Conservation (phyloP, 2,329 filamentous ascomycete genomes). For the Aureobasidium sp. region DNA sequence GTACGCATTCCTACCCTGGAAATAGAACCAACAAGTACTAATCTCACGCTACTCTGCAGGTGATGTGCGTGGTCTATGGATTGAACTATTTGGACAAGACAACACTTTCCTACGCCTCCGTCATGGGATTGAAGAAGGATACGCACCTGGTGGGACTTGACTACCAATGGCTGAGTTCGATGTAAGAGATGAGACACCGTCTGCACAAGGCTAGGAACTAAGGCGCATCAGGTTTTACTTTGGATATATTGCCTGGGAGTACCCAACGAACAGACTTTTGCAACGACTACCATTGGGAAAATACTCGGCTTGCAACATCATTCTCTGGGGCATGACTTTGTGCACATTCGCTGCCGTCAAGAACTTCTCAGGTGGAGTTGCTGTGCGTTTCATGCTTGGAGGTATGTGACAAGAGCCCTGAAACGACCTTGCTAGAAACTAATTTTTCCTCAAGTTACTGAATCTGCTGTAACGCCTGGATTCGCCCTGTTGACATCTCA, state of each 20-base stretch:
- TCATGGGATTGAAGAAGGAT: conserved; percentile 44
- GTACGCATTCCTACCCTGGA: conserved; percentile 18
- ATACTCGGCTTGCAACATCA: conserved; percentile 57
- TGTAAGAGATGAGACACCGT: not conserved
- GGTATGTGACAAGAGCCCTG: conserved; percentile 26
- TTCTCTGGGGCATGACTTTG: conserved; percentile 57
- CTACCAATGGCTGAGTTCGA: conserved; percentile 41
- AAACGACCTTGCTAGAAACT: not conserved
- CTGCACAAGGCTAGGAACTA: not conserved
- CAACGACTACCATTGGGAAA: conserved; percentile 60
- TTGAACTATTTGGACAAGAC: conserved; percentile 57
- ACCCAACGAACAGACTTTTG: conserved; percentile 58
- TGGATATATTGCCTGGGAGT: conserved; percentile 55
- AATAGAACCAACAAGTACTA: conserved; percentile 17
- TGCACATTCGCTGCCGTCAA: conserved; percentile 56
- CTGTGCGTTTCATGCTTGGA: conserved; percentile 61
- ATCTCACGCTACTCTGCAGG: conserved; percentile 26
- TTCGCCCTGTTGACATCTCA: conserved; percentile 58
- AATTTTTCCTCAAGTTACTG: conserved; percentile 37
- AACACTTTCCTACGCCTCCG: conserved; percentile 45
- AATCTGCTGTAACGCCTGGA: conserved; percentile 61
- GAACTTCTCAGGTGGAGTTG: conserved; percentile 55
- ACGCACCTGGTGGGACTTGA: conserved; percentile 36
- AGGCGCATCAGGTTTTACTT: conserved; percentile 41
- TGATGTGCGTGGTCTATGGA: conserved; percentile 50